Evolutionary conservation across 768 basidiomycete genomes (phyloP), one percentile per base, ranked within the genome.

Genomic region (Tulasnella sp.): DNA sequence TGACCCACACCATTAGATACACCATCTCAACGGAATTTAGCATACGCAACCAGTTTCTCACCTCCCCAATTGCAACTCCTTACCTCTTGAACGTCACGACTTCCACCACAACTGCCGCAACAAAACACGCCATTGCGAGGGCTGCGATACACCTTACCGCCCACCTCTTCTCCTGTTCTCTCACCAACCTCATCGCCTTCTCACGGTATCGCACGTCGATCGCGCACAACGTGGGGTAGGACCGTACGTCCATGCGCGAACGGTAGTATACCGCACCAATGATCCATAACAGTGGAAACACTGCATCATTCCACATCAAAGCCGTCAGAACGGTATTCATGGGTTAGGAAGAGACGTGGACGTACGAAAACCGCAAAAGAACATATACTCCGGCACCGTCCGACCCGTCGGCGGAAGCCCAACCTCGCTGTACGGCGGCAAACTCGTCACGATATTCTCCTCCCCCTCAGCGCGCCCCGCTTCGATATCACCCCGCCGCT

Each of bases 281-380:
- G 46, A 48, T 48, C 46, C 46, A 48, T 14, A 48, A 17, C 19
- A 32, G 46, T 29, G 46, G 46, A 31, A 48, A 48, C 25, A 48
- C 46, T 48, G 11, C n/a, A n/a, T n/a, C n/a, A n/a, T n/a, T n/a
- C n/a, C n/a, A 15, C 21, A 14, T 12, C 8, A 21, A 21, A 21
- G 14, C 17, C 7, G n/a, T 17, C 25, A 23, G 6, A 42, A 42
- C 17, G 25, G 17, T 42, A n/a, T n/a, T 42, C n/a, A 23, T 42
- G 7, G 25, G 41, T 42, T n/a, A 17, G 4, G 17, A 29, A 9
- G 15, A 27, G 14, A 8, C 1, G 4, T n/a, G 19, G 25, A 29
- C 46, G 29, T 48, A 48, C 46, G 34, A 25, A 48, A 48, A 17
- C 46, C 46, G 46, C 2, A 48, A 14, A 14, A 29, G 27, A 25